These are phyloP conservation scores for Cucumis cinereus DNA, from an alignment of 306 rosid species.

Conservation along the genomic window DNA sequence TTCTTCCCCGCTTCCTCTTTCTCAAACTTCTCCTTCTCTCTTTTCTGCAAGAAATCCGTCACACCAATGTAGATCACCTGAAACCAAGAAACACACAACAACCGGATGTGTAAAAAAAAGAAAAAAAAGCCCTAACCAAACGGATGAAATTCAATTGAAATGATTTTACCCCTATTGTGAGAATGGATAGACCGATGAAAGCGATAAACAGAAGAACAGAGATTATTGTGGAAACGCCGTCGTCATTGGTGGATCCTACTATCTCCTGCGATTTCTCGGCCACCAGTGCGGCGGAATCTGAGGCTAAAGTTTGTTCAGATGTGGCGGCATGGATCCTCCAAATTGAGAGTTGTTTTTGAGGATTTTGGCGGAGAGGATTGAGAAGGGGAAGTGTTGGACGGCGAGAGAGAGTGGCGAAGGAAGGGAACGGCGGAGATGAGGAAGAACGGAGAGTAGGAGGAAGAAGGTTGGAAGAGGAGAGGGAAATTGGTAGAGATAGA, in stretches of 20 bases:
- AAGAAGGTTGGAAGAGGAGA: slow-evolving; percentile 15
- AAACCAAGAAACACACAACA: background rate
- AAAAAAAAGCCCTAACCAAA: background rate
- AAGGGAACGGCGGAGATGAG: slow-evolving; percentile 11
- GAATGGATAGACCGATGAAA: slow-evolving; percentile 54
- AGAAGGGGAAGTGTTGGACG: slow-evolving; percentile 9
- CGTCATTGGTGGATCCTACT: slow-evolving; percentile 24
- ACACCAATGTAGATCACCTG: slow-evolving; percentile 79
- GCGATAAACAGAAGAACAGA: slow-evolving; percentile 60
- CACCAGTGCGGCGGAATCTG: slow-evolving; percentile 26
- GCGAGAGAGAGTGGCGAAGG: slow-evolving; percentile 11
- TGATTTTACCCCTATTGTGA: slow-evolving; percentile 66
- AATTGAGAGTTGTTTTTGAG: slow-evolving; percentile 1
- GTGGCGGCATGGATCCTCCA: slow-evolving; percentile 29
- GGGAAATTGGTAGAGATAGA: slow-evolving; percentile 29
- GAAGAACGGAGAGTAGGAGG: slow-evolving; percentile 11
- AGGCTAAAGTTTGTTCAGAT: slow-evolving; percentile 24
- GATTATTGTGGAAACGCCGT: slow-evolving; percentile 29
- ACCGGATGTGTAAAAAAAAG: background rate
- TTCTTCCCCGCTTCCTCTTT: slow-evolving; percentile 42
- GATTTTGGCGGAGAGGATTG: slow-evolving; percentile 11
- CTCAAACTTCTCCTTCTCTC: slow-evolving; percentile 83
- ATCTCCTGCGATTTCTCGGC: slow-evolving; percentile 37
- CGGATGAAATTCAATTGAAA: background rate
- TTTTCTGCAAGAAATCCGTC: slow-evolving; percentile 69